Evolutionary conservation across 345 rosid species (phyloP), one percentile per base, ranked within the genome.

Genomic region (Hypericum androsaemum): DNA sequence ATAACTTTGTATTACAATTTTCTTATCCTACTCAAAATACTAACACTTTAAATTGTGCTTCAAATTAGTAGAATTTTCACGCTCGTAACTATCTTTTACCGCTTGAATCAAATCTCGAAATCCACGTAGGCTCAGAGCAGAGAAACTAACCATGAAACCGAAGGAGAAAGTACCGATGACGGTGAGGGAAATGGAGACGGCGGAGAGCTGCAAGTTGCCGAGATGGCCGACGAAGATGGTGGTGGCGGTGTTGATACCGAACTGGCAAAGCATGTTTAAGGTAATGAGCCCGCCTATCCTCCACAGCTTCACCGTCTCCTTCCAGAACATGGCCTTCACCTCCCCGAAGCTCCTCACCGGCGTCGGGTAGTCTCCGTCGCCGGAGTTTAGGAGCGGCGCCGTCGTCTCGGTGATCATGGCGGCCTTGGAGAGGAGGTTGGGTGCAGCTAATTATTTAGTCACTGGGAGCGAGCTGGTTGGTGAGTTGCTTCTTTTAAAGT

Each of bases 161-260:
- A 82, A 86, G 59, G 88, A 71, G 79, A 82, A 86, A 40, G 80
- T 73, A 9, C 83, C 83, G 13, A 82, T 68, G 50, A 80, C 95
- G 14, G 85, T 74, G 54, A 80, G 81, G 14, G 86, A 67, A 52
- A 86, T 75, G 5, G 88, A 60, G n/a, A 82, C 82, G 12, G 80
- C 84, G 14, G 88, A 77, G 67, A 86, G 95, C 69, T 82, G 76
- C 14, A 78, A 6, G 7, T 70, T 83, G 3, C 89, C 87, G 43
- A 86, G 63, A 35, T 86, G 95, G 2, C 95, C 89, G 0, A 64
- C 89, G 22, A 82, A 82, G 16, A 82, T 80, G 45, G 41, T 77
- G 41, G 89, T 77, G 49, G 72, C 37, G 12, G 85, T 74, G 61
- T 61, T 72, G 6, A 77, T 72, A 2, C 82, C 85, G 46, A 64